Evolutionary conservation across 352 stramenopile genomes (phyloP).

Genomic region (Thalassiosira exigua): DNA sequence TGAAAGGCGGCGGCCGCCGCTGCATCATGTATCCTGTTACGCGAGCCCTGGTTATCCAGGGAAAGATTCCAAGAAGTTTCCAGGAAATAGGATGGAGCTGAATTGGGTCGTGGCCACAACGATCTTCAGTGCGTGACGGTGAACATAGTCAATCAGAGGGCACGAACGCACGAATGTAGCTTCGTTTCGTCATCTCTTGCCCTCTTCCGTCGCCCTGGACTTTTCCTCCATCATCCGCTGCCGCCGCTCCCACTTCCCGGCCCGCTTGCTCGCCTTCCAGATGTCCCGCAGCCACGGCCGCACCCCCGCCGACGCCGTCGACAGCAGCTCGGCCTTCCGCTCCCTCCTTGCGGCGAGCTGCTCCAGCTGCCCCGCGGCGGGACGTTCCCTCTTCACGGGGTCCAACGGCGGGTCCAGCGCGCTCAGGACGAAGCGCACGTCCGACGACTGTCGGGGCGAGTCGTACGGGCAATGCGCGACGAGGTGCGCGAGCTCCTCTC

Average conservation of each 20-base stretch:
- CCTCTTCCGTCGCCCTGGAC: no score
- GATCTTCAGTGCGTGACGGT: no score
- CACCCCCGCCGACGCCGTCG: constrained; percentile 25
- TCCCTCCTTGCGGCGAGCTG: constrained; percentile 37
- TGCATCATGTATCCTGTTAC: no score
- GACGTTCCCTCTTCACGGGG: constrained; percentile 12
- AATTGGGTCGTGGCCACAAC: no score
- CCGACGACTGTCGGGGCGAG: constrained; percentile 35
- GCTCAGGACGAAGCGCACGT: constrained; percentile 41
- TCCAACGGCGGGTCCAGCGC: constrained; percentile 35
- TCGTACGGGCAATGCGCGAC: constrained; percentile 54
- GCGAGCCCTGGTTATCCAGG: no score
- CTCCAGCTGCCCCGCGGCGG: constrained; percentile 36
- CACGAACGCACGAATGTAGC: no score
- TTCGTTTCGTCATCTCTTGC: no score
- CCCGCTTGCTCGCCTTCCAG: constrained; percentile 47
- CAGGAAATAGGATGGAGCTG: no score
- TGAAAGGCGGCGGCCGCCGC: no score
- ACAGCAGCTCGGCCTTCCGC: constrained; percentile 32
- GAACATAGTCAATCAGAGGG: no score
- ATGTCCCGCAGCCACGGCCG: constrained; percentile 50
- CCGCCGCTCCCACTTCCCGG: constrained; percentile 35
- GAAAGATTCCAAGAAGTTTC: no score
- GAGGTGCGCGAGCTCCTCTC: constrained; percentile 49
- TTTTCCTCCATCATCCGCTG: constrained; percentile 11